phyloP scores from a whole-genome alignment of 192 early-diverging fungal species.

The Rhizophagus clarus region DNA sequence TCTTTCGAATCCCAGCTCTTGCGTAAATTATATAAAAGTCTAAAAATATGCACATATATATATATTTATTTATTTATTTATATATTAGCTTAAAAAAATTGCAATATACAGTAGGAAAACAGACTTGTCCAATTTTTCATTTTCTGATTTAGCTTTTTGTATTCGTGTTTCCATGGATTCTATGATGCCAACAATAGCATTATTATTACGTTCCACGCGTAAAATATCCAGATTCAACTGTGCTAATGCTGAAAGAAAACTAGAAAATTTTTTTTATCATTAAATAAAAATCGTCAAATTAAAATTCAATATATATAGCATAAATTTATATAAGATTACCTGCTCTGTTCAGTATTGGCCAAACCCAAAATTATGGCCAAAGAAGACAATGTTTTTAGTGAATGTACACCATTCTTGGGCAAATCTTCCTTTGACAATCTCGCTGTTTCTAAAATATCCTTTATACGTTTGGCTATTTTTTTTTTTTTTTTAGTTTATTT shows the following conservation, averaged over 20 bases:
- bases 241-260: conserved; percentile 16
- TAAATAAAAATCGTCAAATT: too few relatives aligned
- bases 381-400: conserved; percentile 5
- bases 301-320: background rate
- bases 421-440: conserved; percentile 15
- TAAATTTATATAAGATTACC: background rate
- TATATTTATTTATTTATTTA: too few relatives aligned
- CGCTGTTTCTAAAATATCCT: background rate
- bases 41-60: background rate
- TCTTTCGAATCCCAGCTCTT: conserved; percentile 3
- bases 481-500: too few relatives aligned
- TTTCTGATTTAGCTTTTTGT: background rate
- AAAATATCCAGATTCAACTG: conserved; percentile 2
- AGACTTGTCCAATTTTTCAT: background rate
- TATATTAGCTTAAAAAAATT: background rate
- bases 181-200: background rate
- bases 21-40: background rate
- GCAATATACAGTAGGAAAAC: background rate
- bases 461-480: conserved; percentile 5
- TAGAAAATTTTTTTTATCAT: background rate
- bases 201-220: background rate
- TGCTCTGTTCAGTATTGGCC: conserved; percentile 21
- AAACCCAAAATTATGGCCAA: conserved; percentile 16
- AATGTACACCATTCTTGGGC: conserved; percentile 1
- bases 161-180: background rate